A percentile compares a stretch with the other conserved stretches of the same genome.
These are phyloP conservation scores for Chytridiales sp. DNA, from an alignment of 371 early-diverging fungal genomes.

Conservation along the genomic window DNA sequence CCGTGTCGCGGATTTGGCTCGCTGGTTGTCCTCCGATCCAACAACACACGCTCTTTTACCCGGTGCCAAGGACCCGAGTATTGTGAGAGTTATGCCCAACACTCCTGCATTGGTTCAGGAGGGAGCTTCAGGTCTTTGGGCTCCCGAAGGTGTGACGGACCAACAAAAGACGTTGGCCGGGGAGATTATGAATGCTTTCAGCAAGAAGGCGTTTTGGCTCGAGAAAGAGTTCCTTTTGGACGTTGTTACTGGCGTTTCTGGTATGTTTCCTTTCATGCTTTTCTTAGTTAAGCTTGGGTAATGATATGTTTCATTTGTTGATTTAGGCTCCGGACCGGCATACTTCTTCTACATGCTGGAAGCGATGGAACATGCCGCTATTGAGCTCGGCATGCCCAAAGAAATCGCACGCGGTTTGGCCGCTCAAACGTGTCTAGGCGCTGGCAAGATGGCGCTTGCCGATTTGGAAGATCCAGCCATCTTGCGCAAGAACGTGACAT, in stretches of 20 bases:
- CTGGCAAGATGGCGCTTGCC: constrained; percentile 79
- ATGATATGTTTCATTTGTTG: not conserved
- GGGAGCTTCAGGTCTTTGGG: constrained; percentile 86
- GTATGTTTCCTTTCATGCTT: constrained; percentile 43
- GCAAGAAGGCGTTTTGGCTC: constrained; percentile 80
- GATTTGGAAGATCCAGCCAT: constrained; percentile 72
- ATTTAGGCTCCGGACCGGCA: constrained; percentile 74
- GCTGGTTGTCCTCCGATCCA: constrained; percentile 58
- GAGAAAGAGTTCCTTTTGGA: constrained; percentile 75
- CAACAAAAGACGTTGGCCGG: constrained; percentile 66
- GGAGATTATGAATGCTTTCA: constrained; percentile 66
- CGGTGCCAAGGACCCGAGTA: constrained; percentile 26
- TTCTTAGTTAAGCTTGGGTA: not conserved
- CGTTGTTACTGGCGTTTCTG: constrained; percentile 85
- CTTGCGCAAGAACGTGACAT: constrained; percentile 83
- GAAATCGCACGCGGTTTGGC: constrained; percentile 78
- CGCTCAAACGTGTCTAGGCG: constrained; percentile 86
- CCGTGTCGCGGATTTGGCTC: constrained; percentile 64
- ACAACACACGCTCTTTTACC: constrained; percentile 20
- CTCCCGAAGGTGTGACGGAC: constrained; percentile 56
- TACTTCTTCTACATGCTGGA: constrained; percentile 92
- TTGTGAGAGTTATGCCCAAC: constrained; percentile 93
- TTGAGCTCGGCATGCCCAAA: constrained; percentile 71
- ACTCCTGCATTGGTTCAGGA: constrained; percentile 85
- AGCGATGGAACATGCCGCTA: constrained; percentile 82